Evolutionary conservation across 2,329 filamentous ascomycete species (phyloP).

Genomic region (Chaetomium olivaceum): DNA sequence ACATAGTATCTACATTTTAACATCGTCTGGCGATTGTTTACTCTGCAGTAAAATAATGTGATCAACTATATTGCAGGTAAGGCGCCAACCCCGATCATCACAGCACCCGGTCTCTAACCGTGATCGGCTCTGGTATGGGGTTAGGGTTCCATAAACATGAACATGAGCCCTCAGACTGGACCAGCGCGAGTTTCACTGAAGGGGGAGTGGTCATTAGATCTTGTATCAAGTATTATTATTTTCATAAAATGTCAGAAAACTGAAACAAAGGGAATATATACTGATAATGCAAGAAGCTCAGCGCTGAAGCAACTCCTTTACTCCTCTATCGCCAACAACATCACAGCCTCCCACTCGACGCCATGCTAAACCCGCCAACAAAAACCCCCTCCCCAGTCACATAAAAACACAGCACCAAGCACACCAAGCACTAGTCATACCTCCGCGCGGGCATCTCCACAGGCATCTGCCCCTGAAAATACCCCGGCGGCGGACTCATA

Average conservation of each 20-base stretch:
- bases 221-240: neutral
- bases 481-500: neutral
- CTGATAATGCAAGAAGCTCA: neutral
- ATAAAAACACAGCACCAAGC: neutral
- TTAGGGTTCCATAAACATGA: neutral
- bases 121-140: no score
- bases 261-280: neutral
- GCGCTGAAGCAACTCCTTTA: neutral
- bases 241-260: neutral
- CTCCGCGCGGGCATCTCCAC: conserved; percentile 16
- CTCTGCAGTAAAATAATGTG: no score
- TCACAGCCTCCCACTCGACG: neutral
- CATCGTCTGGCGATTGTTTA: neutral
- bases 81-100: neutral
- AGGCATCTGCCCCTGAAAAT: neutral
- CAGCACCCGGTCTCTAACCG: no score
- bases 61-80: neutral
- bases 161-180: neutral
- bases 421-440: neutral
- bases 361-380: neutral
- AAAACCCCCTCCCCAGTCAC: neutral
- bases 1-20: neutral
- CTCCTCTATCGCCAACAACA: neutral
- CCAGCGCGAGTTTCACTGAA: neutral
- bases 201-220: neutral